These are phyloP conservation scores for Vaccinium myrtillus DNA, from an alignment of 148 eudicot genomes.

Conservation along the genomic window DNA sequence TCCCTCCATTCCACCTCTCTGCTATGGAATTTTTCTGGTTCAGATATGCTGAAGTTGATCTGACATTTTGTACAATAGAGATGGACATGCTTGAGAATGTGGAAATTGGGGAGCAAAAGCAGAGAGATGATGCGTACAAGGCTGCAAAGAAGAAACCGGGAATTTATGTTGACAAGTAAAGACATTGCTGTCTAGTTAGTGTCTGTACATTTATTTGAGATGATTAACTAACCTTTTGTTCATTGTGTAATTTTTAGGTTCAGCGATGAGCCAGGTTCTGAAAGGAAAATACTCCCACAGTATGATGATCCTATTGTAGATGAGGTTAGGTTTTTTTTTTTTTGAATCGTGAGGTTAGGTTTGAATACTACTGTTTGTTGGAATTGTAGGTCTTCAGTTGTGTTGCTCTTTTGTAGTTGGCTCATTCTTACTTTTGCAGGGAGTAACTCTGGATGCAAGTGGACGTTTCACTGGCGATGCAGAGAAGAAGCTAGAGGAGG, in stretches of 20 bases:
- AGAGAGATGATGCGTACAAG: constrained; percentile 84
- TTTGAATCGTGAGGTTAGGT: constrained; percentile 21
- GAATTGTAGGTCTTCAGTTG: neutral
- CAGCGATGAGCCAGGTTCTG: constrained; percentile 62
- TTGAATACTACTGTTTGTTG: neutral
- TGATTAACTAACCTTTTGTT: constrained; percentile 10
- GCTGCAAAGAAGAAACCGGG: constrained; percentile 82
- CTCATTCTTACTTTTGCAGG: constrained; percentile 39
- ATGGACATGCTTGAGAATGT: constrained; percentile 96
- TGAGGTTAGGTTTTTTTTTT: constrained; percentile 43
- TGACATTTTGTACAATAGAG: constrained; percentile 51
- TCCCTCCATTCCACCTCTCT: neutral
- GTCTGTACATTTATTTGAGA: neutral
- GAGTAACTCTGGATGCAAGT: constrained; percentile 77
- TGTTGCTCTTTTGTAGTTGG: neutral
- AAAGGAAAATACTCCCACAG: constrained; percentile 86
- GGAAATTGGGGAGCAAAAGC: constrained; percentile 97
- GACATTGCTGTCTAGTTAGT: neutral
- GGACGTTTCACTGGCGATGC: constrained; percentile 85
- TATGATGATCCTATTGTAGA: constrained; percentile 87
- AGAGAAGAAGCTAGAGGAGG: constrained; percentile 91
- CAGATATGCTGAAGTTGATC: constrained; percentile 36
- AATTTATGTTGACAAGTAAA: constrained; percentile 73
- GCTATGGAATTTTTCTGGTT: constrained; percentile 24
- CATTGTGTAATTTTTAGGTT: constrained; percentile 51